Percentiles rank a stretch among this genome's conserved stretches.
phyloP scores from a whole-genome alignment of 176 grass and related monocot genomes.

The Otatea glauca region DNA sequence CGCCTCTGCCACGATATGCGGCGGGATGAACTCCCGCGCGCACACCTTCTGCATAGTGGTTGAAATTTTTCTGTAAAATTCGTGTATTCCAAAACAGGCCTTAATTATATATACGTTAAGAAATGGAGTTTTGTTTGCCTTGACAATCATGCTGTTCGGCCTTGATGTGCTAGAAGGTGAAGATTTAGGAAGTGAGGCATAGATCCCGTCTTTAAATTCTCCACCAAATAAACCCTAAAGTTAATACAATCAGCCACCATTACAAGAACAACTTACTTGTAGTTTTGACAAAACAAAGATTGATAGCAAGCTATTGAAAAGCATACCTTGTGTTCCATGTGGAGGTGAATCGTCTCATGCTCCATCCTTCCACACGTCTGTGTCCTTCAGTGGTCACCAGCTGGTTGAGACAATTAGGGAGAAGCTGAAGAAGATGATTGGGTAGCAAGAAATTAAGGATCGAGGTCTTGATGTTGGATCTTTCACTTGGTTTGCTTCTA shows the following conservation, averaged over 20 bases:
- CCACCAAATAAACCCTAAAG: slow-evolving; percentile 32
- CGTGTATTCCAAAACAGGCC: neutral
- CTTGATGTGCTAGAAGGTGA: slow-evolving; percentile 39
- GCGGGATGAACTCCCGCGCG: slow-evolving; percentile 67
- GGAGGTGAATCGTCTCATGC: slow-evolving; percentile 39
- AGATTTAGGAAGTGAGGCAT: slow-evolving; percentile 30
- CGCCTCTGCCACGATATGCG: slow-evolving; percentile 74
- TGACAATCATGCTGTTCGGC: slow-evolving; percentile 79
- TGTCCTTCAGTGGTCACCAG: neutral
- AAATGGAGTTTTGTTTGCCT: slow-evolving; percentile 37
- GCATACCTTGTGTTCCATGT: slow-evolving; percentile 49
- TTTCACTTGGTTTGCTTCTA: slow-evolving; percentile 43
- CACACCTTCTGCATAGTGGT: slow-evolving; percentile 59
- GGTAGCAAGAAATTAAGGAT: neutral
- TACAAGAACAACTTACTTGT: neutral
- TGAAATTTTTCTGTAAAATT: neutral
- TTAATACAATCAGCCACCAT: neutral
- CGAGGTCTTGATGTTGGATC: slow-evolving; percentile 1
- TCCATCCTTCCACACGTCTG: slow-evolving; percentile 53
- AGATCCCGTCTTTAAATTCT: slow-evolving; percentile 47
- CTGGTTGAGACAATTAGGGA: neutral
- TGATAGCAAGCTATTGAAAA: neutral
- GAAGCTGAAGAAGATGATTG: neutral
- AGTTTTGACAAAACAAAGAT: neutral
- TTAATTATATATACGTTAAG: neutral